Conservation (phyloP, 345 rosid genomes). For the Melaleuca alternifolia region DNA sequence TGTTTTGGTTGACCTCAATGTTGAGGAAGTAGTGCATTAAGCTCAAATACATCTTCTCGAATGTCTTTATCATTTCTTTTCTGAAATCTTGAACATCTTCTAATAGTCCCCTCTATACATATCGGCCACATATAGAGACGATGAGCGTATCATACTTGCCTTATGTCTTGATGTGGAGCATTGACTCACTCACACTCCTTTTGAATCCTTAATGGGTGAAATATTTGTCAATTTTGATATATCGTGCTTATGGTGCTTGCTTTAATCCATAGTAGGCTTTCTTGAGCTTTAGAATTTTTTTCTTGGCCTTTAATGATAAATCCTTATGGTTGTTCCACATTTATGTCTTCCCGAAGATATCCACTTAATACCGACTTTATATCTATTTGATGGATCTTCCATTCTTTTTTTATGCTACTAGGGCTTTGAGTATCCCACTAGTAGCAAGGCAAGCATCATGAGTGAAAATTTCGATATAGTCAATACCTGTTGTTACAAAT, state of each 20-base stretch:
- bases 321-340: no score
- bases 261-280: not conserved
- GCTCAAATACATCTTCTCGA: not conserved
- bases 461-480: no score
- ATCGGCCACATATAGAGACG: not conserved
- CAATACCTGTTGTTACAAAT: no score
- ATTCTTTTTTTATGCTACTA: no score
- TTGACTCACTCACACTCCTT: not conserved
- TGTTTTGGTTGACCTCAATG: not conserved
- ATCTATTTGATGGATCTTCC: no score
- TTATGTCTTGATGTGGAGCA: not conserved
- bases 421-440: no score
- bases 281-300: not conserved
- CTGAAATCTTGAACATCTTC: not conserved
- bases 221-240: not conserved
- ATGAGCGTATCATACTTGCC: not conserved
- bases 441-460: no score
- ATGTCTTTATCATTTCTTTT: not conserved
- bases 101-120: not conserved
- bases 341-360: no score
- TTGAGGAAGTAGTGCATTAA: not conserved
- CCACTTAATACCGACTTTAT: no score
- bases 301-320: not conserved
- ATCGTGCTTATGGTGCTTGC: not conserved
- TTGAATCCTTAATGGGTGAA: not conserved